Evolutionary conservation across 306 rosid species (phyloP).

Genomic region (Vigna hirtella): DNA sequence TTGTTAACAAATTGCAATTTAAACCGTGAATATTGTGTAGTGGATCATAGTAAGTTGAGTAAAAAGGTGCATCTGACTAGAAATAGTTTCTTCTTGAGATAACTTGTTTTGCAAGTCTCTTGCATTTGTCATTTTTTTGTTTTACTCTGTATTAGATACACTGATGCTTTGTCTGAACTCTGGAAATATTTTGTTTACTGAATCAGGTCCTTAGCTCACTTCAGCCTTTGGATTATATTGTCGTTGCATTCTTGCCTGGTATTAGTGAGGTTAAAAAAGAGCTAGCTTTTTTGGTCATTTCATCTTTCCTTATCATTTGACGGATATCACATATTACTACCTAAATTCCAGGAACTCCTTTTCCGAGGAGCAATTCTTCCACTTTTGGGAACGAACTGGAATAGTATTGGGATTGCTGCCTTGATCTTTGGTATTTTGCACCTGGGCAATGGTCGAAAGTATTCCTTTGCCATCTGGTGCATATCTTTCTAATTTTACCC

Average conservation of each 20-base stretch:
- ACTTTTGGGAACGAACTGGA: slow-evolving; percentile 82
- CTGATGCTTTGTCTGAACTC: slow-evolving; percentile 39
- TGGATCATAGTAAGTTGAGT: slow-evolving; percentile 22
- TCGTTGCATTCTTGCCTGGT: slow-evolving; percentile 79
- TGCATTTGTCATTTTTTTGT: slow-evolving; percentile 36
- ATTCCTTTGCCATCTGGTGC: slow-evolving; percentile 88
- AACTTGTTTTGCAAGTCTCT: slow-evolving; percentile 24
- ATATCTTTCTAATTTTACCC: slow-evolving; percentile 40
- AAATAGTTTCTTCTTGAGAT: slow-evolving; percentile 5
- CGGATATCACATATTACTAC: slow-evolving; percentile 17
- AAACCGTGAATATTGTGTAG: slow-evolving; percentile 11
- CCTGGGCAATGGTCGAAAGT: slow-evolving; percentile 81
- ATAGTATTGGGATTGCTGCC: slow-evolving; percentile 65
- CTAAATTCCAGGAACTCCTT: slow-evolving; percentile 74
- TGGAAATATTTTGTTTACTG: slow-evolving; percentile 37
- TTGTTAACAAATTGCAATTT: slow-evolving; percentile 8
- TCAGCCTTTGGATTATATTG: slow-evolving; percentile 76
- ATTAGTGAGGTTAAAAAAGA: slow-evolving; percentile 75
- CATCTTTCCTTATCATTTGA: slow-evolving; percentile 22
- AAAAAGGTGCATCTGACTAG: slow-evolving; percentile 3
- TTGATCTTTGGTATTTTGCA: slow-evolving; percentile 83
- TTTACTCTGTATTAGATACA: not conserved
- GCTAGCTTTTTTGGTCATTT: slow-evolving; percentile 9
- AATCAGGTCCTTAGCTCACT: slow-evolving; percentile 86
- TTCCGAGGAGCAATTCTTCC: slow-evolving; percentile 92